phyloP scores from a whole-genome alignment of 2,329 filamentous ascomycete genomes.

The Onygena corvina region DNA sequence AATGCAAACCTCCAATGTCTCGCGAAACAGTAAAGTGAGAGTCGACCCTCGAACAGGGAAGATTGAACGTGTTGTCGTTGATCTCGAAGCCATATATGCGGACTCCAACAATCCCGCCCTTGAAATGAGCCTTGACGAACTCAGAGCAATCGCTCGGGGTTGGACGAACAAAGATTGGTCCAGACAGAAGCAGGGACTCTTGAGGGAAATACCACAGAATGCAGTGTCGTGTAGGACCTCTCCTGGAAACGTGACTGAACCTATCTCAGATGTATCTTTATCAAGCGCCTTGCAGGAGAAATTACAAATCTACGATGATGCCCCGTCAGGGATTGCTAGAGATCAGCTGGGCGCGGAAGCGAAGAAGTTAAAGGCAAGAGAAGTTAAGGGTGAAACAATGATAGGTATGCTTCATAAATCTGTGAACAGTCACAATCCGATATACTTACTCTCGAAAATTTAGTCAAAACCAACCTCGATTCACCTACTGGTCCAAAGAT shows the following conservation, averaged over 20 bases:
- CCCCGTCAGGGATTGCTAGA: conserved; percentile 15
- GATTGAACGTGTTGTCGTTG: conserved; percentile 75
- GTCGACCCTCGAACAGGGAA: conserved; percentile 72
- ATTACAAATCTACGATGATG: conserved; percentile 18
- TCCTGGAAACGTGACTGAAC: conserved; percentile 15
- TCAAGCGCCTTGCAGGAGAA: conserved; percentile 25
- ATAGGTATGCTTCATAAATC: conserved; percentile 52
- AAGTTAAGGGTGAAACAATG: conserved; percentile 76
- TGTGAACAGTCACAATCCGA: background rate
- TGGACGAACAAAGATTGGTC: conserved; percentile 47
- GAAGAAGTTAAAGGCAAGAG: conserved; percentile 68
- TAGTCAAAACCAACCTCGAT: conserved; percentile 86
- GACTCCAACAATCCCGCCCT: conserved; percentile 56
- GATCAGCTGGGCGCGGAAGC: conserved; percentile 31
- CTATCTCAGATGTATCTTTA: conserved; percentile 19
- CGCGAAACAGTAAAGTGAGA: conserved; percentile 65
- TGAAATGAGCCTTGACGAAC: conserved; percentile 83
- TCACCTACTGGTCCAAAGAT: conserved; percentile 79
- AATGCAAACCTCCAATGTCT: conserved; percentile 44
- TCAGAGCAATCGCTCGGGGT: conserved; percentile 66
- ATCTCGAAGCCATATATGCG: conserved; percentile 75
- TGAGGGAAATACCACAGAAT: conserved; percentile 42
- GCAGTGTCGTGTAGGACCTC: conserved; percentile 17
- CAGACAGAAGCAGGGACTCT: conserved; percentile 36
- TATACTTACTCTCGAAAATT: conserved; percentile 16